Evolutionary conservation across 106 monocot genomes (phyloP).

Genomic region (Cymbidium sinense): DNA sequence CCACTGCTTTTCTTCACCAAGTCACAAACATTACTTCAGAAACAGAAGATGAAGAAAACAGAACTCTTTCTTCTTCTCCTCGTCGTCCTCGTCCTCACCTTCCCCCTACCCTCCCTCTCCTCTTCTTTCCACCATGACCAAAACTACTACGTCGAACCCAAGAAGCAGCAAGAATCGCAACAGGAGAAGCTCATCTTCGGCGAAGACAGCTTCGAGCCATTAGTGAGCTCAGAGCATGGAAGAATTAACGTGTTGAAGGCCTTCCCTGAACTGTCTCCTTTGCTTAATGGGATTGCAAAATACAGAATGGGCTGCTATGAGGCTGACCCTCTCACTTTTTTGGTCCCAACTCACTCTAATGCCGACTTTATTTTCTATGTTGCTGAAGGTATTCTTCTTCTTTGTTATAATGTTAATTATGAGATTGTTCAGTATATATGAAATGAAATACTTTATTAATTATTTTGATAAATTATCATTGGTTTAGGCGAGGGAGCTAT

Average conservation of each 20-base stretch:
- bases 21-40: neutral
- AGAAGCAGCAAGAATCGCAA: neutral
- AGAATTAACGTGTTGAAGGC: conserved; percentile 16
- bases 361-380: conserved; percentile 36
- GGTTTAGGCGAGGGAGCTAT: conserved; percentile 30
- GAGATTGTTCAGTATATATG: too few species aligned
- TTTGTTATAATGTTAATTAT: conserved; percentile 1
- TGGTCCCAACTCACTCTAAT: conserved; percentile 38
- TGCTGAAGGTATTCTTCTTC: conserved; percentile 15
- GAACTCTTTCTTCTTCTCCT: neutral
- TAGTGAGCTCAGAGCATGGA: conserved; percentile 27
- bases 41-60: neutral
- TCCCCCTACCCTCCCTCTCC: neutral
- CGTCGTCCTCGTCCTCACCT: neutral
- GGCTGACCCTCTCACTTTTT: conserved; percentile 31
- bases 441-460: too few species aligned
- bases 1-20: neutral
- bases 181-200: conserved; percentile 17
- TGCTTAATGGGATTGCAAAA: conserved; percentile 24
- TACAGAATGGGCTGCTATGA: conserved; percentile 32
- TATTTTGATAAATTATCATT: too few species aligned
- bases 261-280: conserved; percentile 21
- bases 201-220: conserved; percentile 20
- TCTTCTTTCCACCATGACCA: neutral
- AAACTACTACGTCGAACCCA: neutral